Evolutionary conservation across 1,139 yeast genomes (phyloP).

Genomic region (Yamadazyma sp.): DNA sequence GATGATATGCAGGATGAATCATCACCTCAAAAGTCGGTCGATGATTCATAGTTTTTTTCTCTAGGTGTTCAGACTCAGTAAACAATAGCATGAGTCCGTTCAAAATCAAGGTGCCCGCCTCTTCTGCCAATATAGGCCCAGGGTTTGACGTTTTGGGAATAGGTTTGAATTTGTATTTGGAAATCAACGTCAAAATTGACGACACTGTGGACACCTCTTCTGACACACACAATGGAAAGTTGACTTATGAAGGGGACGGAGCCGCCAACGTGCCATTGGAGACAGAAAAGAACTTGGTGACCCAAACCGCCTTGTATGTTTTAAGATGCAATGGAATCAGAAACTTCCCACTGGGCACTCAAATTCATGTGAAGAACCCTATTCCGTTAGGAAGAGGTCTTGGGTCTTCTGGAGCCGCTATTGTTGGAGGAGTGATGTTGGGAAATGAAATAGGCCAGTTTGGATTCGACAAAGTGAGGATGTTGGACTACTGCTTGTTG

Average conservation of each 20-base stretch:
- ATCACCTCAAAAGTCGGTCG: too few relatives aligned
- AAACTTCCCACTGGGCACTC: slow-evolving; percentile 83
- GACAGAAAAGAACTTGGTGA: slow-evolving; percentile 78
- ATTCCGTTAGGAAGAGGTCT: slow-evolving; percentile 95
- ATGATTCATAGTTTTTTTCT: slow-evolving; percentile 2
- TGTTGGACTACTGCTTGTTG: slow-evolving; percentile 93
- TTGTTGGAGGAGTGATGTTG: slow-evolving; percentile 92
- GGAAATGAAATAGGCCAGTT: slow-evolving; percentile 83
- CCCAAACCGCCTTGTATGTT: slow-evolving; percentile 90
- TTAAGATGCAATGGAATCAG: slow-evolving; percentile 76
- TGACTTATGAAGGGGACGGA: slow-evolving; percentile 75
- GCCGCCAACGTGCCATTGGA: slow-evolving; percentile 74
- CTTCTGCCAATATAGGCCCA: slow-evolving; percentile 97
- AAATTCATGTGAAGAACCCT: slow-evolving; percentile 77
- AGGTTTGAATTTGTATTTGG: slow-evolving; percentile 74
- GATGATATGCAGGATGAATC: not conserved
- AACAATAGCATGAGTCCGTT: slow-evolving; percentile 1
- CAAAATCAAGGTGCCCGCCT: slow-evolving; percentile 81
- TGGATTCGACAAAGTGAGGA: slow-evolving; percentile 69
- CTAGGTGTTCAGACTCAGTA: not conserved
- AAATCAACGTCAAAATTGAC: slow-evolving; percentile 66
- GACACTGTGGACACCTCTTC: slow-evolving; percentile 45
- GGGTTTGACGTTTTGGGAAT: slow-evolving; percentile 96
- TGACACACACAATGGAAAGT: slow-evolving; percentile 68
- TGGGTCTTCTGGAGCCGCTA: slow-evolving; percentile 99